Base-by-base conservation (phyloP, 1,284 basidiomycete genomes). In the Cronartium quercuum region DNA sequence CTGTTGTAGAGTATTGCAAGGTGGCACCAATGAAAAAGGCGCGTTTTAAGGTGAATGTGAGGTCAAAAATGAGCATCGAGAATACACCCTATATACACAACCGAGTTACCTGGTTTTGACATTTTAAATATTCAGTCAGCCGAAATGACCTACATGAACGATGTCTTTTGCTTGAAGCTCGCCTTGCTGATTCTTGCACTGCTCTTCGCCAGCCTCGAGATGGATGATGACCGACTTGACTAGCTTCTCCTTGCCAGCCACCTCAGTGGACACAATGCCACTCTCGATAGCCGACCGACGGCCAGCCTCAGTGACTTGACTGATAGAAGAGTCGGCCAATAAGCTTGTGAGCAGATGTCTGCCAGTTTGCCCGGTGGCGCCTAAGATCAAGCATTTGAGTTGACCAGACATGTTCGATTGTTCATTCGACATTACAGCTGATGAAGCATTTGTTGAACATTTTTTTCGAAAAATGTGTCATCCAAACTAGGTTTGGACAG, bases 331-430 rank as follows among this genome's bases (percentile, higher is more conserved):
- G 1, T 67, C 9, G 0, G 51, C 7, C 2, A 80, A 71, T 4
- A 80, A 77, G 9, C 38, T 61, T 0, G 76, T 60, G 4, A 80
- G 78, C 2, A 79, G 68, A 12, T 66, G 76, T 44, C 76, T 77
- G 21, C 79, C 79, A 7, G 79, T 78, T 3, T 79, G 79, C 37
- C 79, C 79, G 0, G 78, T 79, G 2, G 78, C 76, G 5, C 79
- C 79, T 29, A 77, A 64, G 7, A 34, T 38, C 18, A 62, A 21
- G 18, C n/a, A n/a, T 12, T 55, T 55, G 2, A 55, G 12, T 21
- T 55, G 51, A 21, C 29, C 29, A n/a, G 51, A 55, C 51, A 55
- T 55, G 18, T n/a, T 55, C 5, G n/a, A 44, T n/a, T 44, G n/a
- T 44, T 44, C 1, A 29, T 29, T 29, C 29, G 29, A 29, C 29